Evolutionary conservation across 2,329 filamentous ascomycete species (phyloP).

Genomic region (Claviceps paspali): DNA sequence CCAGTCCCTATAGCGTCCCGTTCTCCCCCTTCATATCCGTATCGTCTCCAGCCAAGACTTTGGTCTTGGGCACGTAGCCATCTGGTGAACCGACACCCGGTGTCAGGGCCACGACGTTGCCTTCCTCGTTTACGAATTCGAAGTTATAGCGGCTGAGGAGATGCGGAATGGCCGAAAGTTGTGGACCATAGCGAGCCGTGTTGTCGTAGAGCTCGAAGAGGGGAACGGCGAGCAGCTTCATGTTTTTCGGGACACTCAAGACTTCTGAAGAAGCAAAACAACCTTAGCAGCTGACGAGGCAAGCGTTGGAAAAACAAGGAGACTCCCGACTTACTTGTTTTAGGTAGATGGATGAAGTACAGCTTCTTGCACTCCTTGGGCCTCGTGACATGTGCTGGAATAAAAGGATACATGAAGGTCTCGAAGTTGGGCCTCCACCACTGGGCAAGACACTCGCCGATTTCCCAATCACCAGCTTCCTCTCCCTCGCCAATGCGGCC

Average conservation of each 20-base stretch:
- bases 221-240: constrained; percentile 95
- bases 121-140: constrained; percentile 89
- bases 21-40: constrained; percentile 44
- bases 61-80: constrained; percentile 46
- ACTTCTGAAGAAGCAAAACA: constrained; percentile 46
- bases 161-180: constrained; percentile 91
- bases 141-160: constrained; percentile 92
- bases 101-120: constrained; percentile 71
- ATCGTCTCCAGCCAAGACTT: constrained; percentile 48
- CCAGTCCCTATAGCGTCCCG: constrained; percentile 16
- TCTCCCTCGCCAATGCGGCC: constrained; percentile 73
- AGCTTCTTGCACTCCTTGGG: constrained; percentile 99
- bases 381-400: constrained; percentile 86
- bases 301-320: too few relatives aligned
- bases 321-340: constrained; percentile 71
- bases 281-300: background rate
- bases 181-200: constrained; percentile 83
- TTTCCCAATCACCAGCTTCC: constrained; percentile 75
- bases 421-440: constrained; percentile 99
- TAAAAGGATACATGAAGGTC: constrained; percentile 99
- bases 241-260: constrained; percentile 94
- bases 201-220: constrained; percentile 98
- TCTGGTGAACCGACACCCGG: constrained; percentile 50
- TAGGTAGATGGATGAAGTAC: constrained; percentile 88
- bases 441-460: constrained; percentile 87